Evolutionary conservation across 495 filamentous ascomycete species (phyloP).

Genomic region (Umbilicaria muhlenbergii): DNA sequence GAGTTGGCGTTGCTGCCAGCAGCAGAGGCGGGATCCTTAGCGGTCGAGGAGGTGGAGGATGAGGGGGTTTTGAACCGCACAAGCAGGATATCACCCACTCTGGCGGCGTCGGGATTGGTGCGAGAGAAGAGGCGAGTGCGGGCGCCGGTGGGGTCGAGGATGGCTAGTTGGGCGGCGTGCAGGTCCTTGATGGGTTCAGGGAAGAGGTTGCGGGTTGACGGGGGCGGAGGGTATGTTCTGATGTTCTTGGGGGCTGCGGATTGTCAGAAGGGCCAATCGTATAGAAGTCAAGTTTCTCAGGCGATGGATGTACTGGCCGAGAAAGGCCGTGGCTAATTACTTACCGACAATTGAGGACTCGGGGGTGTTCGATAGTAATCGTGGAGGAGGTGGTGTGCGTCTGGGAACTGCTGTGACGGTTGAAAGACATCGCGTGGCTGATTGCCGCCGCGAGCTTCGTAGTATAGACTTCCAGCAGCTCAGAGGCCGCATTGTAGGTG

Average conservation of each 20-base stretch:
- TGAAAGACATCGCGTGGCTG: constrained; percentile 24
- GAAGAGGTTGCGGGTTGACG: constrained; percentile 25
- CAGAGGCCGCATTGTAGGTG: constrained; percentile 45
- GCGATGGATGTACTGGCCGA: too few species aligned
- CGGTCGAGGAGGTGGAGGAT: too few species aligned
- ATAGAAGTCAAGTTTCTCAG: constrained; percentile 13
- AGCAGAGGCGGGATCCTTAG: too few species aligned
- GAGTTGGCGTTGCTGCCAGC: too few species aligned
- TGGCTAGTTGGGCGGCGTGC: constrained; percentile 45
- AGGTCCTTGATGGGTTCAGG: constrained; percentile 48
- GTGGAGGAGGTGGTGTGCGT: constrained; percentile 23
- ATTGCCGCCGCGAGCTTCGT: constrained; percentile 26
- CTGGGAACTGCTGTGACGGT: constrained; percentile 25
- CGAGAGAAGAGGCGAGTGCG: constrained; percentile 68
- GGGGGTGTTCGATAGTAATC: constrained; percentile 25
- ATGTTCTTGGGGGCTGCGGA: constrained; percentile 26
- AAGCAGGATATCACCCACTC: constrained; percentile 78
- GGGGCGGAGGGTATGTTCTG: constrained; percentile 38
- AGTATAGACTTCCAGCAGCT: constrained; percentile 48
- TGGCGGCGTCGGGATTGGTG: constrained; percentile 54
- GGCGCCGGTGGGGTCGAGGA: constrained; percentile 71
- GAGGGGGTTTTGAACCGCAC: constrained; percentile 49
- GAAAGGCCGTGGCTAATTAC: constrained; percentile 17
- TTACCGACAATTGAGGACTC: constrained; percentile 25
- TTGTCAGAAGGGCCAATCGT: background rate